phyloP scores from a whole-genome alignment of 208 protist genomes.

The Porcisia hertigi region DNA sequence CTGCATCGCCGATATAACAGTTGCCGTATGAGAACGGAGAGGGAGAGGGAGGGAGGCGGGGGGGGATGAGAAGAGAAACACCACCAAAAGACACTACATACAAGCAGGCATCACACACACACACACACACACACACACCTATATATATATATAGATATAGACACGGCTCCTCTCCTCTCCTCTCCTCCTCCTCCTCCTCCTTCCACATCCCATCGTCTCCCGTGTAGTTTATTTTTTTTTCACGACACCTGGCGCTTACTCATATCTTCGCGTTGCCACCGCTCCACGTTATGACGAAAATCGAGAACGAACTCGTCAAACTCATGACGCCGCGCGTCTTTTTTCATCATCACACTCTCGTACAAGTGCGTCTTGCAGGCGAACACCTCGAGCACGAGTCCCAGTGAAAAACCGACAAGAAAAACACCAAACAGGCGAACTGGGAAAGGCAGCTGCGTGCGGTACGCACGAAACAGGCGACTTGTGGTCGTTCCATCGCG shows the following conservation, averaged over 20 bases:
- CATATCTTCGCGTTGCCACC: constrained; percentile 76
- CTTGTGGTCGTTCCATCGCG: constrained; percentile 47
- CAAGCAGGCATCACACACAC: no score
- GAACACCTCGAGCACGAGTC: constrained; percentile 69
- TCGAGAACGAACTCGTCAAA: constrained; percentile 85
- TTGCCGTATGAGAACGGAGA: no score
- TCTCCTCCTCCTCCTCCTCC: background rate
- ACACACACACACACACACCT: constrained; percentile 3
- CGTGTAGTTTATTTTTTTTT: background rate
- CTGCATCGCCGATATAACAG: no score
- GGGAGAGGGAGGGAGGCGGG: background rate
- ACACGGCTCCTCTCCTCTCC: no score
- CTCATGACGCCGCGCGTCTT: constrained; percentile 72
- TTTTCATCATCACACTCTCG: constrained; percentile 82
- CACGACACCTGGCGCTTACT: constrained; percentile 19
- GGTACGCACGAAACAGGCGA: constrained; percentile 54
- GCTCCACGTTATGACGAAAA: constrained; percentile 69
- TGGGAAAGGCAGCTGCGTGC: constrained; percentile 50
- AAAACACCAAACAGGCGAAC: constrained; percentile 64
- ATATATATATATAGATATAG: background rate
- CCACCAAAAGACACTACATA: no score
- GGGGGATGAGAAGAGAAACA: no score
- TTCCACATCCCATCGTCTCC: background rate
- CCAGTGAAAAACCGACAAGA: constrained; percentile 54
- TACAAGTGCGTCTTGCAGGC: constrained; percentile 84